These are phyloP conservation scores for Zygoascus tannicola DNA, from an alignment of 805 yeast species.

Conservation along the genomic window DNA sequence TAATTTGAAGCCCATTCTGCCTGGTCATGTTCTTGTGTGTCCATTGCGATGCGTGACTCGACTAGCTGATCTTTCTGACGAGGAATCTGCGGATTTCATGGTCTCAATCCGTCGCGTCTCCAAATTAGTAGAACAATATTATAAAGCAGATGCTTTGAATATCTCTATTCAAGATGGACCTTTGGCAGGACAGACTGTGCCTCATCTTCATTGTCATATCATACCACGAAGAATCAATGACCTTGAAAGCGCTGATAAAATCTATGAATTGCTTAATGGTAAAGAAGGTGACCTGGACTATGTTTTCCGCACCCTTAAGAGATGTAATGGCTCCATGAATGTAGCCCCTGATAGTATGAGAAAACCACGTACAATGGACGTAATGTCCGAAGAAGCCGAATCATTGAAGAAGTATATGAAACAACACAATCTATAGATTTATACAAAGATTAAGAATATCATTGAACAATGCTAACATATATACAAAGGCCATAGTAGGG, in stretches of 20 bases:
- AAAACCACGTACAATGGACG: slow-evolving; percentile 45
- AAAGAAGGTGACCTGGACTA: slow-evolving; percentile 41
- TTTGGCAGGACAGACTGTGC: slow-evolving; percentile 92
- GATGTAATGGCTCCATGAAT: neutral
- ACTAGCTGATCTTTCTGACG: slow-evolving; percentile 58
- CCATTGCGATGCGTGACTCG: slow-evolving; percentile 65
- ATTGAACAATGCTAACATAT: neutral
- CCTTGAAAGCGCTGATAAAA: slow-evolving; percentile 59
- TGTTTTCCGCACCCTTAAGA: slow-evolving; percentile 24
- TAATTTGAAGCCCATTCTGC: slow-evolving; percentile 82
- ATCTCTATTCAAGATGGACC: slow-evolving; percentile 95
- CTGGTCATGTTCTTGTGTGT: slow-evolving; percentile 88
- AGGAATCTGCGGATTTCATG: slow-evolving; percentile 71
- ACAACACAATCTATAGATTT: neutral
- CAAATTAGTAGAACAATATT: slow-evolving; percentile 52
- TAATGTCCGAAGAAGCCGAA: slow-evolving; percentile 64
- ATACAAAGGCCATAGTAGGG: too few relatives aligned
- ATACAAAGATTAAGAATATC: neutral
- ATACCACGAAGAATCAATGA: slow-evolving; percentile 65
- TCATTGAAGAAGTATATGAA: slow-evolving; percentile 31
- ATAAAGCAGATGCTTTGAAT: slow-evolving; percentile 75
- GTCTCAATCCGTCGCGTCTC: slow-evolving; percentile 62
- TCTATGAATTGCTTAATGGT: slow-evolving; percentile 57
- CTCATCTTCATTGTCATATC: slow-evolving; percentile 89
- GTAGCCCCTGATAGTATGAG: slow-evolving; percentile 44